Evolutionary conservation across 176 grass and related monocot genomes (phyloP).

Genomic region (Hordeum marinum): DNA sequence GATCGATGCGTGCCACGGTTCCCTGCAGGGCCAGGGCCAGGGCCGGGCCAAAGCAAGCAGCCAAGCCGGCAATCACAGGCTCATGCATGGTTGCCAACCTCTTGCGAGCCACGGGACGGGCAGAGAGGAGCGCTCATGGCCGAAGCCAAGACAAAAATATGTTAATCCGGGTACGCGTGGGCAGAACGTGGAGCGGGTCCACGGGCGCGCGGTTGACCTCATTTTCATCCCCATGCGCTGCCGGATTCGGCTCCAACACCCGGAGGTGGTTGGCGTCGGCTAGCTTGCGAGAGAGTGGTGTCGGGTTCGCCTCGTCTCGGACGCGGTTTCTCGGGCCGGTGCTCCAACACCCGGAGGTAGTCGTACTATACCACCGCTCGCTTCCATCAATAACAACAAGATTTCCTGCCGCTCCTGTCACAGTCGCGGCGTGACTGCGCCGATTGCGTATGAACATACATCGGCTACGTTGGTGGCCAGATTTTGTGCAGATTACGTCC

Average conservation of each 20-base stretch:
- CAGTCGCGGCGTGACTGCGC: not conserved
- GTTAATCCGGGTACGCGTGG: not conserved
- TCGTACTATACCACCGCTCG: not conserved
- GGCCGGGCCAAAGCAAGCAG: not conserved
- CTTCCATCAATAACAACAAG: not conserved
- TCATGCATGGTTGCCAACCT: not conserved
- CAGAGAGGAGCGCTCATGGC: not conserved
- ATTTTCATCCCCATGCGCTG: conserved; percentile 4
- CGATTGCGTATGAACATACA: not conserved
- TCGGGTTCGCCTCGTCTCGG: not conserved
- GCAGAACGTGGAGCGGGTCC: conserved; percentile 12
- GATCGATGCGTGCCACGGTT: not conserved
- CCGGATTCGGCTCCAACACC: not conserved
- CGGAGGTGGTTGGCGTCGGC: not conserved
- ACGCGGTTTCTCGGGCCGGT: conserved; percentile 16
- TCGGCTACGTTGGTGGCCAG: not conserved
- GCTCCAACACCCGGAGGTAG: not conserved
- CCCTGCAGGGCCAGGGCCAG: not conserved
- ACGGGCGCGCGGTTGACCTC: conserved; percentile 2
- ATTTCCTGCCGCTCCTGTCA: not conserved
- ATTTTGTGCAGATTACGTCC: too few relatives aligned
- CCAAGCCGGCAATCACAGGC: not conserved
- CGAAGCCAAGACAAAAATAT: not conserved
- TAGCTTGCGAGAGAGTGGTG: not conserved
- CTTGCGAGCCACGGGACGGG: too few relatives aligned